Evolutionary conservation across 495 filamentous ascomycete species (phyloP).

Genomic region (Penicillium ochrochloron): DNA sequence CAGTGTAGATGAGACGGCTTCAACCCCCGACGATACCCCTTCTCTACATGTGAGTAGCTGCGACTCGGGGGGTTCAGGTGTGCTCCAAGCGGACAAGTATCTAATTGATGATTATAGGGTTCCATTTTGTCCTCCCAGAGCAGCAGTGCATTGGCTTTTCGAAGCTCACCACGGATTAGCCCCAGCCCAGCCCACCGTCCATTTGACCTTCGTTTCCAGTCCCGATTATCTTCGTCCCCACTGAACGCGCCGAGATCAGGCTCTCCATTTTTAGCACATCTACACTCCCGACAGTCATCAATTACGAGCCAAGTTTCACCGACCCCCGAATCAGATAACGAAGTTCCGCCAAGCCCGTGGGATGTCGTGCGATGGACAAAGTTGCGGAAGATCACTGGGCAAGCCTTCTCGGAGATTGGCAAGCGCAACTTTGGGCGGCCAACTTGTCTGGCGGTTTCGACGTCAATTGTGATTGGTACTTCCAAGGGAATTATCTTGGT

Average conservation of each 20-base stretch:
- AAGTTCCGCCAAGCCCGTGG: slow-evolving; percentile 78
- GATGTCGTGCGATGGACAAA: slow-evolving; percentile 97
- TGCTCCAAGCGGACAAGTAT: slow-evolving; percentile 9
- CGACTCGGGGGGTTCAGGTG: slow-evolving; percentile 3
- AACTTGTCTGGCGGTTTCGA: slow-evolving; percentile 88
- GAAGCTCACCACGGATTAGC: slow-evolving; percentile 53
- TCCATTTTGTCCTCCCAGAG: slow-evolving; percentile 78
- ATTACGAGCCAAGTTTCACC: slow-evolving; percentile 58
- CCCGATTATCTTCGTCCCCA: slow-evolving; percentile 71
- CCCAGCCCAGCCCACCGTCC: slow-evolving; percentile 85
- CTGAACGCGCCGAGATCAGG: slow-evolving; percentile 64
- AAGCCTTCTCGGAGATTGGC: slow-evolving; percentile 93
- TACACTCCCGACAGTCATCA: slow-evolving; percentile 80
- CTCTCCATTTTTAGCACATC: slow-evolving; percentile 77
- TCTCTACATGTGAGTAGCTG: slow-evolving; percentile 74
- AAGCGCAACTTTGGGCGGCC: slow-evolving; percentile 91
- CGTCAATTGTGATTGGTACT: slow-evolving; percentile 88
- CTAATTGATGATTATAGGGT: slow-evolving; percentile 61
- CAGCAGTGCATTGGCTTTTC: slow-evolving; percentile 61
- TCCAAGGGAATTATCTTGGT: slow-evolving; percentile 91
- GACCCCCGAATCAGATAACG: slow-evolving; percentile 59
- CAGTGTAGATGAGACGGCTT: slow-evolving; percentile 59
- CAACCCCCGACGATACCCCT: slow-evolving; percentile 85
- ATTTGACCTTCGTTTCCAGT: slow-evolving; percentile 93
- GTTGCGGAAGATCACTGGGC: slow-evolving; percentile 82